Percentiles rank a stretch among this genome's conserved stretches.
These are phyloP conservation scores for Asterophora parasitica DNA, from an alignment of 768 basidiomycete species.

Conservation along the genomic window DNA sequence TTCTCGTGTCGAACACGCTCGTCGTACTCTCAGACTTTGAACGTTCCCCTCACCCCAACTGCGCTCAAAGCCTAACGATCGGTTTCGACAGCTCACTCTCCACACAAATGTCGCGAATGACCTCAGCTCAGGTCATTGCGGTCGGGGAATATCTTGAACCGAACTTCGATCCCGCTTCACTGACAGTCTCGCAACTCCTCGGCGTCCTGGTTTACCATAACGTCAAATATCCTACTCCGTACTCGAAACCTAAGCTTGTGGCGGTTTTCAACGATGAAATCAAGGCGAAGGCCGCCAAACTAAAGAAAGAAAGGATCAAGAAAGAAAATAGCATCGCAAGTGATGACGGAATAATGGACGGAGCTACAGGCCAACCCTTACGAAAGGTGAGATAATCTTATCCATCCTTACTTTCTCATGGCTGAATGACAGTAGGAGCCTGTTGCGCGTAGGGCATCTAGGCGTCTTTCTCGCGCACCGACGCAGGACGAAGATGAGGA, in stretches of 20 bases:
- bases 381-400: slow-evolving; percentile 3
- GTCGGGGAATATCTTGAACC: slow-evolving; percentile 76
- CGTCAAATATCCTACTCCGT: slow-evolving; percentile 68
- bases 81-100: background rate
- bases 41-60: background rate
- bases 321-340: slow-evolving; percentile 69
- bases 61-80: background rate
- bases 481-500: slow-evolving; percentile 43
- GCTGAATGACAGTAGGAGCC: slow-evolving; percentile 18
- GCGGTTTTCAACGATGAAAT: slow-evolving; percentile 77
- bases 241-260: slow-evolving; percentile 74
- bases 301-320: slow-evolving; percentile 61
- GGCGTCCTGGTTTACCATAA: too few species aligned
- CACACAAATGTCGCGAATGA: slow-evolving; percentile 63
- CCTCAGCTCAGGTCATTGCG: slow-evolving; percentile 70
- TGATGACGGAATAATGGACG: slow-evolving; percentile 79
- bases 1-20: slow-evolving; percentile 11
- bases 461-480: slow-evolving; percentile 59
- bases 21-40: background rate
- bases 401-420: background rate
- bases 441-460: slow-evolving; percentile 50
- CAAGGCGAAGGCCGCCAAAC: slow-evolving; percentile 48
- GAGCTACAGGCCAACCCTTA: slow-evolving; percentile 71
- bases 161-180: slow-evolving; percentile 66
- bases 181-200: slow-evolving; percentile 79